phyloP scores from a whole-genome alignment of 495 filamentous ascomycete genomes.

The Elasticomyces elasticus region DNA sequence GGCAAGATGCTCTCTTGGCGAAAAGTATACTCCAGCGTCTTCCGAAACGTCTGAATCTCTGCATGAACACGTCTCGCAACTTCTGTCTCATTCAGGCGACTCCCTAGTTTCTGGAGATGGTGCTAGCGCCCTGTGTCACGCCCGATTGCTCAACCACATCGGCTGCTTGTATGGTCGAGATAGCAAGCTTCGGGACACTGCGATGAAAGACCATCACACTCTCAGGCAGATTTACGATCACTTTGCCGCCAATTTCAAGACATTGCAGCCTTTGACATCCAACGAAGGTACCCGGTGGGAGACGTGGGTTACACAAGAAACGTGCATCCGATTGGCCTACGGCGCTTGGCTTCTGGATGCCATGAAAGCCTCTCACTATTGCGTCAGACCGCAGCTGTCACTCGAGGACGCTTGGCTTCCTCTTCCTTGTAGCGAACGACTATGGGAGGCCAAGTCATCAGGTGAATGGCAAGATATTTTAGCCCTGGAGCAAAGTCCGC shows the following conservation, averaged over 20 bases:
- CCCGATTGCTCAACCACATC: not conserved
- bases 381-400: slow-evolving; percentile 31
- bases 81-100: not conserved
- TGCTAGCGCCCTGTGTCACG: not conserved
- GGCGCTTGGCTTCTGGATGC: slow-evolving; percentile 43
- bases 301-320: slow-evolving; percentile 32
- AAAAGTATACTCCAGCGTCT: not conserved
- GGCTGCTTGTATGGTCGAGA: not conserved
- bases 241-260: too few species aligned
- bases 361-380: slow-evolving; percentile 38
- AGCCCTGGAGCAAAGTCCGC: slow-evolving; percentile 18
- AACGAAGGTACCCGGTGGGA: too few species aligned
- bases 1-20: not conserved
- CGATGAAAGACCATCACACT: too few species aligned
- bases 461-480: slow-evolving; percentile 31
- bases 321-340: slow-evolving; percentile 36
- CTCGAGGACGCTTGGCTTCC: slow-evolving; percentile 38
- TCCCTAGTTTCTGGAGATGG: not conserved
- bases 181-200: not conserved
- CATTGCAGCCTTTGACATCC: too few species aligned
- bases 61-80: not conserved
- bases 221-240: too few species aligned
- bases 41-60: not conserved
- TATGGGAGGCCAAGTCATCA: slow-evolving; percentile 38
- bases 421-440: slow-evolving; percentile 38